Conservation (phyloP, 2,329 filamentous ascomycete species). For the Alternaria arborescens region DNA sequence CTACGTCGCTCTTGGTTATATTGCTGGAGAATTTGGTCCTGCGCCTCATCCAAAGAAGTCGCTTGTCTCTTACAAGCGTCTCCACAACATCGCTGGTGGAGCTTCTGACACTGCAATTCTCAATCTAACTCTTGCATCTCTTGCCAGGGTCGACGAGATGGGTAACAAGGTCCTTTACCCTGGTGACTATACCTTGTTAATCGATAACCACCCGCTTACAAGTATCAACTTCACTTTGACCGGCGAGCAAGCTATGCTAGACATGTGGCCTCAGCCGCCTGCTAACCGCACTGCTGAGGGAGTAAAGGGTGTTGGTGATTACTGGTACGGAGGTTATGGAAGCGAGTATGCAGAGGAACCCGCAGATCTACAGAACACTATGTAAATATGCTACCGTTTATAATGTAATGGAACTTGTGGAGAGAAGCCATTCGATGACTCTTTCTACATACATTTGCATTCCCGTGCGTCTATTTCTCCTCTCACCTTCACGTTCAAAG, state of each 20-base stretch:
- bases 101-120: conserved; percentile 48
- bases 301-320: conserved; percentile 27
- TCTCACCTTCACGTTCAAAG: neutral
- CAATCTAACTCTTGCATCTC: conserved; percentile 58
- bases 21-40: conserved; percentile 60
- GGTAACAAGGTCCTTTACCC: conserved; percentile 65
- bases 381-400: neutral
- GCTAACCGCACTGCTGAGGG: conserved; percentile 32
- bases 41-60: conserved; percentile 63
- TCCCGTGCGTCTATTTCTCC: neutral
- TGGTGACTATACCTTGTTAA: conserved; percentile 56
- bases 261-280: conserved; percentile 41
- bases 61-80: conserved; percentile 60
- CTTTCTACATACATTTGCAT: neutral
- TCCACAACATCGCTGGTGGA: conserved; percentile 53
- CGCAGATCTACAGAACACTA: neutral
- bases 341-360: neutral
- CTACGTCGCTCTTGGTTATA: conserved; percentile 63
- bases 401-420: neutral
- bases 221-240: conserved; percentile 34
- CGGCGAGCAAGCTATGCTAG: conserved; percentile 32
- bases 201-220: conserved; percentile 33
- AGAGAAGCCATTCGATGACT: neutral
- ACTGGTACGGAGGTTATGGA: conserved; percentile 35
- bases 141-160: conserved; percentile 60